Base-by-base conservation (phyloP, 495 filamentous ascomycete species). In the Trichoderma gamsii region DNA sequence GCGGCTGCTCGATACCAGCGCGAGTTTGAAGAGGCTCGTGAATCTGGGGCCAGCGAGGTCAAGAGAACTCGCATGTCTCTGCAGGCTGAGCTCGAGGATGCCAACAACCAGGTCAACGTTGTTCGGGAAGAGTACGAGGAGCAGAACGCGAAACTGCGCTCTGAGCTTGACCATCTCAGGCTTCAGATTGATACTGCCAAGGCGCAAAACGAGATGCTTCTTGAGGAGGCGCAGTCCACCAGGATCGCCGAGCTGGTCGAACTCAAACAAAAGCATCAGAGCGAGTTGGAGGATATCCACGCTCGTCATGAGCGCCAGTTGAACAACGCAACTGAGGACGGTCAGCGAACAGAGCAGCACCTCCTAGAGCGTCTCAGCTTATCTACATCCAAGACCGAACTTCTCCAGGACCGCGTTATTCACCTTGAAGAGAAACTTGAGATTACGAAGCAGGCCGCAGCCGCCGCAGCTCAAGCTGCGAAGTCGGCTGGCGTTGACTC, bases 341-440 rank as follows among this genome's bases (percentile, higher is more conserved):
- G 86, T 52, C 85, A 90, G 67, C 86, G 89, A 1, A 80, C 83
- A 12, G 90, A 93, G 73, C 80, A 84, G 63, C 85, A 89, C 71
- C 82, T 90, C 41, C 77, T 84, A 65, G 89, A 97, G 67, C 87
- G 88, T 1, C 83, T 97, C 49, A 85, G 82, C 66, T 81, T 97
- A 25, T 88, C 92, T 0, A 86, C 92, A 38, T 88, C 92, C 35
- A 95, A 93, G 82, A 82, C 86, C 3, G 84, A 88, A 69, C 88
- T 93, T 75, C 84, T 93, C 15, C 87, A 92, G 72, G 93, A 97
- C 67, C 90, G 89, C 70, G 85, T 96, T 27, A 75, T 82, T 4
- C 89, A 93, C 70, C 85, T 98, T 1, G 91, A 97, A 70, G 79
- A 97, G 77, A 92, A 90, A 75, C 84, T 99, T 41, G 87, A 96